phyloP scores from a whole-genome alignment of 305 asterid species.

The Fraxinus nigra region DNA sequence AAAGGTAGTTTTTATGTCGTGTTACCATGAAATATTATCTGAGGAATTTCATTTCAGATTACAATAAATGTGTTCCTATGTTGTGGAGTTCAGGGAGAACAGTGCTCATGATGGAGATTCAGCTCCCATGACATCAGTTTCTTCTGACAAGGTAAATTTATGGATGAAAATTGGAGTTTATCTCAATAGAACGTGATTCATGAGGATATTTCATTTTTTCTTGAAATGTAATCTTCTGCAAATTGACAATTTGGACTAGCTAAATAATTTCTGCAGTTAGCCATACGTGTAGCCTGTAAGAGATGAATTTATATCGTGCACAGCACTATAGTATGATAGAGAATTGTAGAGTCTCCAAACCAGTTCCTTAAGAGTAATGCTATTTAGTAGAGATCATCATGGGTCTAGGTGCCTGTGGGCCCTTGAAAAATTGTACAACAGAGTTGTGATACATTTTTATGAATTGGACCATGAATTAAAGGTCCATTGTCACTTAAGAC shows the following conservation, averaged over 20 bases:
- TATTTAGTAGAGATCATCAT: neutral
- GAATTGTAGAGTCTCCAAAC: neutral
- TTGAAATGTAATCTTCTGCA: neutral
- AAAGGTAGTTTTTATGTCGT: slow-evolving; percentile 35
- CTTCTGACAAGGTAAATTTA: slow-evolving; percentile 55
- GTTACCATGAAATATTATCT: neutral
- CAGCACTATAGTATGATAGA: neutral
- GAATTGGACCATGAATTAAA: neutral
- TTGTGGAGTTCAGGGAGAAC: slow-evolving; percentile 21
- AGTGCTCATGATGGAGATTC: slow-evolving; percentile 22
- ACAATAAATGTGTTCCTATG: slow-evolving; percentile 7
- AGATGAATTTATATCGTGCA: neutral
- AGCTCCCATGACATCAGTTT: slow-evolving; percentile 35
- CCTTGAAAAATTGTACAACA: neutral
- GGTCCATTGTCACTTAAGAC: neutral
- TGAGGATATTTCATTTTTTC: neutral
- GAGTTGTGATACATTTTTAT: neutral
- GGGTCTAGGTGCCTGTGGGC: neutral
- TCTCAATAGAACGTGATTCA: neutral
- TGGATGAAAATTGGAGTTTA: neutral
- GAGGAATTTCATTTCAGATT: slow-evolving; percentile 14
- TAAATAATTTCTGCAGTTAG: neutral
- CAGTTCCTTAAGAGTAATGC: too few relatives aligned
- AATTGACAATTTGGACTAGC: neutral
- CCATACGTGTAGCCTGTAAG: neutral